Base-by-base conservation (phyloP, 352 stramenopile genomes). In the Pythium scleroteichum region DNA sequence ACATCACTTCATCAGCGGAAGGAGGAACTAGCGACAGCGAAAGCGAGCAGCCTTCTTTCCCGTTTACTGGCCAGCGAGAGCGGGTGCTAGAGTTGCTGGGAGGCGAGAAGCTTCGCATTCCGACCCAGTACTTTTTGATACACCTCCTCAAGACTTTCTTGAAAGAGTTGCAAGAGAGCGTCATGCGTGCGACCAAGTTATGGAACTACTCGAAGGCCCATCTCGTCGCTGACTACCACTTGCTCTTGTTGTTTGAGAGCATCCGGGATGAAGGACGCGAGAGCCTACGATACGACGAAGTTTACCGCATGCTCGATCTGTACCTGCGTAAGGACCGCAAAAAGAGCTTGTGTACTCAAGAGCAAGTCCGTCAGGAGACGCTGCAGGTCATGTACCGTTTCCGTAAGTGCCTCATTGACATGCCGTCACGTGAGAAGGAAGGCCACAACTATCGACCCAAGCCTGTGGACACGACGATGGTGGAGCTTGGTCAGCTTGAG, bases 361-460 rank as follows among this genome's bases (percentile, higher is more conserved):
- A 69, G 0, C 80, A 94, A 68, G 85, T 95, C 40, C 78, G 76
- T 8, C 72, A 82, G 9, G 86, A 94, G 64, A 77, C 86, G 12
- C 62, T 93, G 26, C 76, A 92, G n/a, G 82, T 95, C 47, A 94
- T 94, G 86, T 94, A 90, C 47, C 85, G 86, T 19, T 95, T 95
- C 79, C 81, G 83, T 14, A 92, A 89, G 56, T 93, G 82, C 57
- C 68, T 95, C 13, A 95, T 94, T 19, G 86, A 94, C 51, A 95
- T 95, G 86, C 86, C 86, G 35, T 94, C 85, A 40, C 82, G 86
- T 53, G 86, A 95, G 57, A 93, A 94, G 35, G 86, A 95, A 66
- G 86, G 86, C 4, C 85, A 95, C 66, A 92, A 95, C 50, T 95
- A 95, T 54, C 72, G 78, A 1, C 86, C 86, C 12, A 94, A 95